Evolutionary conservation across 306 rosid genomes (phyloP).

Genomic region (Mimosa pudica): DNA sequence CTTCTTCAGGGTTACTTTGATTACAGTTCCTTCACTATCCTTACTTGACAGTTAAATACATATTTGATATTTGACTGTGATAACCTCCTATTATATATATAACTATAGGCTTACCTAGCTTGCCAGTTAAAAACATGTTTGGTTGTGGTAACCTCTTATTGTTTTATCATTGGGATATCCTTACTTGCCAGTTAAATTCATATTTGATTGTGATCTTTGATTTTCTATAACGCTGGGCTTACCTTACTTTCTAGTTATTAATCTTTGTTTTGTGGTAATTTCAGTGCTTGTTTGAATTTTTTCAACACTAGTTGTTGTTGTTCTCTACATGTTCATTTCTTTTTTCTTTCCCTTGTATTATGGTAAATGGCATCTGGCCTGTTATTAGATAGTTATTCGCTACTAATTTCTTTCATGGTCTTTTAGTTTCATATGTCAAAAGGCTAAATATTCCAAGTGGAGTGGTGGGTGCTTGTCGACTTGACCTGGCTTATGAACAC

Average conservation of each 20-base stretch:
- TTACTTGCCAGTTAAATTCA: too few species aligned
- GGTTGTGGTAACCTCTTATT: too few species aligned
- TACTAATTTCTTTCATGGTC: slow-evolving; percentile 35
- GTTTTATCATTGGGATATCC: too few species aligned
- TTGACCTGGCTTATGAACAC: slow-evolving; percentile 91
- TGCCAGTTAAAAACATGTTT: too few species aligned
- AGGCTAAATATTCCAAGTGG: slow-evolving; percentile 96
- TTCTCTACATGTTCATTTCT: slow-evolving; percentile 11
- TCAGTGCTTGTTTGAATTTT: slow-evolving; percentile 3
- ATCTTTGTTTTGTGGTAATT: not conserved
- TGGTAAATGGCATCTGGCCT: slow-evolving; percentile 22
- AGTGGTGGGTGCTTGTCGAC: slow-evolving; percentile 97
- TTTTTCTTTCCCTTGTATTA: slow-evolving; percentile 11
- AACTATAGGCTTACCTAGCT: too few species aligned
- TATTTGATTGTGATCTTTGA: too few species aligned
- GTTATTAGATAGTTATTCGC: slow-evolving; percentile 1
- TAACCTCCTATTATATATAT: too few species aligned
- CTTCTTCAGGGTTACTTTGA: slow-evolving; percentile 15
- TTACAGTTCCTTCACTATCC: slow-evolving; percentile 5
- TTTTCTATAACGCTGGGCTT: too few species aligned
- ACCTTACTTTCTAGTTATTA: too few species aligned
- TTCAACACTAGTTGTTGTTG: not conserved
- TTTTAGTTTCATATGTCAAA: slow-evolving; percentile 84
- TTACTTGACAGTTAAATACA: slow-evolving; percentile 11
- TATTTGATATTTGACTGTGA: not conserved